Base-by-base conservation (phyloP, 2,329 filamentous ascomycete genomes). In the Colletotrichum sublineola region DNA sequence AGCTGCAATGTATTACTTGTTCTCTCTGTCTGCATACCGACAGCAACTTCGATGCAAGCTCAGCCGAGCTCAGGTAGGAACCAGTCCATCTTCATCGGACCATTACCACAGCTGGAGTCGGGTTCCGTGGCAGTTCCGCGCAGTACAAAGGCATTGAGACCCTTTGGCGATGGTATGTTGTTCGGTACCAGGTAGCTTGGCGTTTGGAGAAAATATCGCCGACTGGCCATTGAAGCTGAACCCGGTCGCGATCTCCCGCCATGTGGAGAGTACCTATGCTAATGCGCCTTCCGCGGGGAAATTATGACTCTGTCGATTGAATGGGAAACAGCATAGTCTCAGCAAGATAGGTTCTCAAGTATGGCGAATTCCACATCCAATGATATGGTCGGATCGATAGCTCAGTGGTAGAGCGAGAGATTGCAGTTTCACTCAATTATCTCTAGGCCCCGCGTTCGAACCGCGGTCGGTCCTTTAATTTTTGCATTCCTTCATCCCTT, bases 351-450 rank as follows among this genome's bases (percentile, higher is more conserved):
- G 0, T 3, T 4, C 3, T 3, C 18, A 0, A 8, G 20, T 20
- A 3, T 20, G 2, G 3, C 0, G 0, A 2, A 1, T 20, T 12
- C 1, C 0, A 0, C 9, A 36, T n/a, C 24, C 20, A 56, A 20
- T 18, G 14, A 36, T 5, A 18, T 20, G 33, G 44, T 33, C 18
- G 70, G 70, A 73, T 73, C 70, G 70, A 73, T 73, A 73, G 70
- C 70, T 73, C 70, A 73, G 70, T 73, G 70, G 70, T 73, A 73
- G 70, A 73, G 70, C 66, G 70, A 73, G 66, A 73, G 70, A 73
- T 73, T 73, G 70, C 70, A 73, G 70, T 56, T 3, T 0, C 15
- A 42, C 61, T 61, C 70, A 70, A 36, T 7, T 57, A 73, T 73
- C 70, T 73, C 70, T 73, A 73, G 70, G 70, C 70, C 70, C 70